Evolutionary conservation across 768 basidiomycete genomes (phyloP).

Genomic region (Rhodotorula taiwanensis): DNA sequence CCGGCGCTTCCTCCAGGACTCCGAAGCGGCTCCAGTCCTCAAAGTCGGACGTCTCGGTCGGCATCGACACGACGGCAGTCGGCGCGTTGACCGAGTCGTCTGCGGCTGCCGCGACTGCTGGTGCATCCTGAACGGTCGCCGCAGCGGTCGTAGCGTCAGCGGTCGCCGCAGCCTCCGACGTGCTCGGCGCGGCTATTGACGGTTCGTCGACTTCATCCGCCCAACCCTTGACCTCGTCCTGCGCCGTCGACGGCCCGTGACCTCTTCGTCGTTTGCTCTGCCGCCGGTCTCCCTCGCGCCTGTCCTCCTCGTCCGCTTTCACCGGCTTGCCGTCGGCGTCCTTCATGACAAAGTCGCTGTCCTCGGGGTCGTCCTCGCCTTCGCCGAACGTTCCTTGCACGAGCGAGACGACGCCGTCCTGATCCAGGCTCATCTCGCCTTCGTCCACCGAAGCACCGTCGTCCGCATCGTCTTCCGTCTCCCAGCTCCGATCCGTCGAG

Average conservation of each 20-base stretch:
- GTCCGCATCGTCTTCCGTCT: conserved; percentile 27
- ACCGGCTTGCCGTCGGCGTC: background rate
- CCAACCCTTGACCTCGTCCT: conserved; percentile 4
- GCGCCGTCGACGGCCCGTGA: background rate
- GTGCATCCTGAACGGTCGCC: too few species aligned
- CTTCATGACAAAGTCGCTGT: too few species aligned
- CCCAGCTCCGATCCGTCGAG: conserved; percentile 30
- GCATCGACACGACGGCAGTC: conserved; percentile 19
- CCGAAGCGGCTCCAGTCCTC: conserved; percentile 73
- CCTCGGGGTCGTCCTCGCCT: background rate
- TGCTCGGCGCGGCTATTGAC: background rate
- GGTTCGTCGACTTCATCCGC: conserved; percentile 22
- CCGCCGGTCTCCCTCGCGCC: background rate
- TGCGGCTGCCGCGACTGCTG: background rate
- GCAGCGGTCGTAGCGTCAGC: background rate
- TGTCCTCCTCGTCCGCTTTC: background rate
- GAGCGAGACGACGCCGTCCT: too few species aligned
- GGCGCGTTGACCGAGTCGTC: background rate
- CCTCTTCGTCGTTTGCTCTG: background rate
- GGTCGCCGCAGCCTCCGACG: background rate
- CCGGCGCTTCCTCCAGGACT: conserved; percentile 54
- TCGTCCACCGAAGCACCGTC: conserved; percentile 8
- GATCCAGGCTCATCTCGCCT: too few species aligned
- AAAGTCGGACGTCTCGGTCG: conserved; percentile 44
- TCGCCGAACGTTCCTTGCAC: too few species aligned